Conservation (phyloP, 805 yeast species). For the Zygotorulaspora chibaensis region DNA sequence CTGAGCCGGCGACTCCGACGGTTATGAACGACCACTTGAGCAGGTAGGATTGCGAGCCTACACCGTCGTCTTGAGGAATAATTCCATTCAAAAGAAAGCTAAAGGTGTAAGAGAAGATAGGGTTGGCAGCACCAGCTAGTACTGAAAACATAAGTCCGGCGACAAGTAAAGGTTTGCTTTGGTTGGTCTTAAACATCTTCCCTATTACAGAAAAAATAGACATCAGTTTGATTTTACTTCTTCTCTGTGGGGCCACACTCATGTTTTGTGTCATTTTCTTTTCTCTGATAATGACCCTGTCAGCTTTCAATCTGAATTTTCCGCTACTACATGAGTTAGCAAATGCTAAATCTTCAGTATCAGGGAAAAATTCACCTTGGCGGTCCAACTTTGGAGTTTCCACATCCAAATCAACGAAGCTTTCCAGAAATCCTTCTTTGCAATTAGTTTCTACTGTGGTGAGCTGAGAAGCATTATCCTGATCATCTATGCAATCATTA, state of each 20-base stretch:
- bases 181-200: slow-evolving; percentile 29
- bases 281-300: slow-evolving; percentile 5
- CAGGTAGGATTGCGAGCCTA: slow-evolving; percentile 34
- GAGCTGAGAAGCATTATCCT: slow-evolving; percentile 10
- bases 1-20: slow-evolving; percentile 55
- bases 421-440: slow-evolving; percentile 10
- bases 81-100: slow-evolving; percentile 65
- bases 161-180: slow-evolving; percentile 29
- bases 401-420: slow-evolving; percentile 8
- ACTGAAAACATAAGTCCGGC: slow-evolving; percentile 54
- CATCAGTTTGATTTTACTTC: slow-evolving; percentile 20
- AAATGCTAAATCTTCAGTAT: slow-evolving; percentile 2
- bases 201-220: slow-evolving; percentile 30
- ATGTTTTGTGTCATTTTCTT: not conserved
- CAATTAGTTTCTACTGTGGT: slow-evolving; percentile 8
- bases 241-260: slow-evolving; percentile 15
- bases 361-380: slow-evolving; percentile 3
- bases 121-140: slow-evolving; percentile 60
- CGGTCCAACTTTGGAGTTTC: slow-evolving; percentile 7
- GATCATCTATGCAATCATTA: slow-evolving; percentile 1
- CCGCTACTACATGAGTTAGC: not conserved
- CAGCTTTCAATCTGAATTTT: not conserved
- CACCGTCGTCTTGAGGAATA: slow-evolving; percentile 41
- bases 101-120: slow-evolving; percentile 73
- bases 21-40: slow-evolving; percentile 67